Conservation (phyloP, 2,329 filamentous ascomycete species). For the Diaporthe amygdali region DNA sequence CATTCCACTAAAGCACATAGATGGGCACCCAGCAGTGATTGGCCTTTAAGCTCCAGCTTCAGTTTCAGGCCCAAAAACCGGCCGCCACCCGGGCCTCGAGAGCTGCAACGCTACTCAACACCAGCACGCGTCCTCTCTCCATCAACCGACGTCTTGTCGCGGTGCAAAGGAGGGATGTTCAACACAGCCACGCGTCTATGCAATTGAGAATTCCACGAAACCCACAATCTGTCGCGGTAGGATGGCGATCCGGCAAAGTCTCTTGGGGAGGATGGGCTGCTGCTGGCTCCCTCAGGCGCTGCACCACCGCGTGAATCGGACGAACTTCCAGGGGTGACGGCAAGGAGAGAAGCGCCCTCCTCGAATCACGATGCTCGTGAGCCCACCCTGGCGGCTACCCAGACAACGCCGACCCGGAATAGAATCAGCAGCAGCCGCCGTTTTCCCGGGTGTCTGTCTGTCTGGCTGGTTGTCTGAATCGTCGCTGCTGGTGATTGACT, state of each 20-base stretch:
- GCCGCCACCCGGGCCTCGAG: conserved; percentile 6
- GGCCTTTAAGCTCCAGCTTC: not conserved
- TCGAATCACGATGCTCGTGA: conserved; percentile 19
- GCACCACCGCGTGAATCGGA: conserved; percentile 7
- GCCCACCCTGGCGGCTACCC: conserved; percentile 24
- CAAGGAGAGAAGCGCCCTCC: conserved; percentile 16
- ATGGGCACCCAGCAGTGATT: conserved; percentile 11
- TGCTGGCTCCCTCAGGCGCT: not conserved
- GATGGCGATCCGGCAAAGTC: not conserved
- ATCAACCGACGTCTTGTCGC: not conserved
- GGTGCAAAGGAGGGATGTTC: not conserved
- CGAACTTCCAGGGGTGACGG: not conserved
- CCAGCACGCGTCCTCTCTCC: not conserved
- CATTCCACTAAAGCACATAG: too few species aligned
- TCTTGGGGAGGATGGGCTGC: not conserved
- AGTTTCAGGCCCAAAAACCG: conserved; percentile 21
- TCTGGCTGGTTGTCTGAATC: not conserved
- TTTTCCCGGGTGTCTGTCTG: not conserved
- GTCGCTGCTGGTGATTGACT: not conserved
- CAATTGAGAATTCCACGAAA: not conserved
- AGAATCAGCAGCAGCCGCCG: not conserved
- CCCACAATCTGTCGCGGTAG: not conserved
- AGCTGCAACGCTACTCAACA: not conserved
- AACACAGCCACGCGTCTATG: not conserved
- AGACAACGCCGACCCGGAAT: conserved; percentile 5